A percentile compares a stretch with the other conserved stretches of the same genome.
These are phyloP conservation scores for Ammopiptanthus mongolicus DNA, from an alignment of 306 rosid species.

Conservation along the genomic window DNA sequence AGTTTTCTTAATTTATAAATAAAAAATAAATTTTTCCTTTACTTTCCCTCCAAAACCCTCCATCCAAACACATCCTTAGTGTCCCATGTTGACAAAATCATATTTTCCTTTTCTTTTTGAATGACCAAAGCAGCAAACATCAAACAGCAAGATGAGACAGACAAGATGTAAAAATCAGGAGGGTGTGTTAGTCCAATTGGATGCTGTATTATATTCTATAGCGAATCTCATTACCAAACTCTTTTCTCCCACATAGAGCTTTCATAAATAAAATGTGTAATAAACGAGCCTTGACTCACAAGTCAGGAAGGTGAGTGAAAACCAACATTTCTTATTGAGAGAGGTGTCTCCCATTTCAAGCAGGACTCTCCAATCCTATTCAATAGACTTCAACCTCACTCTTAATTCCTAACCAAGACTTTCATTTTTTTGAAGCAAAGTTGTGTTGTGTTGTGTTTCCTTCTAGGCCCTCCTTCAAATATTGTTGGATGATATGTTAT, in stretches of 20 bases:
- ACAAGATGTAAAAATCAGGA: constrained; percentile 22
- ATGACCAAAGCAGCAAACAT: neutral
- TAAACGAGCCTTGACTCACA: constrained; percentile 38
- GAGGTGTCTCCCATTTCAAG: constrained; percentile 58
- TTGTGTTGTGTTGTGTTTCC: neutral
- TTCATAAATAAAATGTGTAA: neutral
- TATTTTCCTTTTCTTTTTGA: neutral
- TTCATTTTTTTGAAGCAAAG: neutral
- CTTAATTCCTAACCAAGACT: constrained; percentile 35
- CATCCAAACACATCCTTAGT: too few species aligned
- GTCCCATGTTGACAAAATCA: neutral
- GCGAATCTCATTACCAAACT: constrained; percentile 14
- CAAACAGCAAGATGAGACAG: neutral
- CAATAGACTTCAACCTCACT: constrained; percentile 58
- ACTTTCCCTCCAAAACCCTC: too few species aligned
- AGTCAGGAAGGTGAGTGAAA: constrained; percentile 64
- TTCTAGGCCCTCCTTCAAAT: neutral
- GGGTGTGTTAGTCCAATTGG: constrained; percentile 25
- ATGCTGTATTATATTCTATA: neutral
- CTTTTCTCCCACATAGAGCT: neutral
- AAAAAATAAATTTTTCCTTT: too few species aligned
- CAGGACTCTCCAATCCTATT: constrained; percentile 55
- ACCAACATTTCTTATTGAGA: constrained; percentile 34
- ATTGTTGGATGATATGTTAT: neutral
- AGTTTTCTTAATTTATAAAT: too few species aligned